Percentiles rank a stretch among this genome's conserved stretches.
phyloP scores from a whole-genome alignment of 345 rosid species.

The Citrus reticulata region DNA sequence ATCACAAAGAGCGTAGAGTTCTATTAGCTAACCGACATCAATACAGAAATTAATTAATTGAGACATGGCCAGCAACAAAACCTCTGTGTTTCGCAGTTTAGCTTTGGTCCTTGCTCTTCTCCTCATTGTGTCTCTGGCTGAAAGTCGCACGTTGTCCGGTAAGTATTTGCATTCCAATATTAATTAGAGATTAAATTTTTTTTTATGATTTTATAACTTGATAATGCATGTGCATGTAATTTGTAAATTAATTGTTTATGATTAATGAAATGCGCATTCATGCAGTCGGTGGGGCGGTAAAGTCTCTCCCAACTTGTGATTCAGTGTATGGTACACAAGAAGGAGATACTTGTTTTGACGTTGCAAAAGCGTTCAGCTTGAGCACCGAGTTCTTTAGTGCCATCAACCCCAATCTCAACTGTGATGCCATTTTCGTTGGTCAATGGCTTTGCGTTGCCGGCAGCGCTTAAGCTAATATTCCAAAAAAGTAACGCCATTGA shows the following conservation, averaged over 20 bases:
- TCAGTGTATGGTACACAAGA: neutral
- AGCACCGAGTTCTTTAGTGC: neutral
- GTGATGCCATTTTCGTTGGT: slow-evolving; percentile 23
- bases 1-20: neutral
- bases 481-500: neutral
- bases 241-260: neutral
- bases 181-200: neutral
- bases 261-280: neutral
- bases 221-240: neutral
- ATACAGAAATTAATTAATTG: neutral
- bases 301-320: neutral
- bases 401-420: slow-evolving; percentile 36
- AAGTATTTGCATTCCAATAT: neutral
- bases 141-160: neutral
- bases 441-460: slow-evolving; percentile 40
- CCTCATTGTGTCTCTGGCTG: slow-evolving; percentile 12
- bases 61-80: slow-evolving; percentile 11
- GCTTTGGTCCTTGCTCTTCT: slow-evolving; percentile 14
- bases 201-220: neutral
- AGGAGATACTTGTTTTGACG: slow-evolving; percentile 15
- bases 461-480: neutral
- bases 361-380: neutral
- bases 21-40: neutral
- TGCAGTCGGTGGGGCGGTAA: neutral
- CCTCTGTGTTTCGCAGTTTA: neutral